These are phyloP conservation scores for Discostella stelligera DNA, from an alignment of 352 stramenopile genomes.

Conservation along the genomic window DNA sequence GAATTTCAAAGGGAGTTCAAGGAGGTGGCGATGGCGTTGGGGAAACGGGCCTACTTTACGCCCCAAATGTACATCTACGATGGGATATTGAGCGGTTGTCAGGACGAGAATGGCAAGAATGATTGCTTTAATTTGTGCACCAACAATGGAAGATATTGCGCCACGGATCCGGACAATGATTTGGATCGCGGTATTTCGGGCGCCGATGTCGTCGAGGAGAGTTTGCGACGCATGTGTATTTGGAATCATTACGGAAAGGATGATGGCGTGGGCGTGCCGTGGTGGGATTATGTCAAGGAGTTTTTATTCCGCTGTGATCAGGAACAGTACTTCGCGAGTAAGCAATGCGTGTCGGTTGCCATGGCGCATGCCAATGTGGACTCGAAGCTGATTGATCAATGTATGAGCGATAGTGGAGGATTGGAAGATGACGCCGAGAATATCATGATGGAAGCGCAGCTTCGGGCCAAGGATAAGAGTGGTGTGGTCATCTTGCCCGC, in stretches of 20 bases:
- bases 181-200: constrained; percentile 89
- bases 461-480: constrained; percentile 84
- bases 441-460: constrained; percentile 87
- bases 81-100: constrained; percentile 90
- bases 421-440: constrained; percentile 87
- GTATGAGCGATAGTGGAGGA: constrained; percentile 90
- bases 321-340: constrained; percentile 72
- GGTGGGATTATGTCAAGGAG: constrained; percentile 94
- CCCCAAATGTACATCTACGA: constrained; percentile 96
- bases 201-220: constrained; percentile 91
- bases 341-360: constrained; percentile 88
- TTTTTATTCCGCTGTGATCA: constrained; percentile 87
- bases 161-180: constrained; percentile 94
- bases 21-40: constrained; percentile 86
- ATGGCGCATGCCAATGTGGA: constrained; percentile 89
- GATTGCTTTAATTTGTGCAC: constrained; percentile 95
- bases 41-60: constrained; percentile 91
- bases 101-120: constrained; percentile 82
- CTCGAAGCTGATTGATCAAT: constrained; percentile 86
- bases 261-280: constrained; percentile 88
- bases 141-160: constrained; percentile 96
- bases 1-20: constrained; percentile 84
- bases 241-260: constrained; percentile 86
- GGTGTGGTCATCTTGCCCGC: constrained; percentile 91
- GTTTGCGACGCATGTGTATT: constrained; percentile 92